A percentile compares a stretch with the other conserved stretches of the same genome.
phyloP scores from a whole-genome alignment of 2,329 filamentous ascomycete genomes.

The Fusarium sarcochroum region DNA sequence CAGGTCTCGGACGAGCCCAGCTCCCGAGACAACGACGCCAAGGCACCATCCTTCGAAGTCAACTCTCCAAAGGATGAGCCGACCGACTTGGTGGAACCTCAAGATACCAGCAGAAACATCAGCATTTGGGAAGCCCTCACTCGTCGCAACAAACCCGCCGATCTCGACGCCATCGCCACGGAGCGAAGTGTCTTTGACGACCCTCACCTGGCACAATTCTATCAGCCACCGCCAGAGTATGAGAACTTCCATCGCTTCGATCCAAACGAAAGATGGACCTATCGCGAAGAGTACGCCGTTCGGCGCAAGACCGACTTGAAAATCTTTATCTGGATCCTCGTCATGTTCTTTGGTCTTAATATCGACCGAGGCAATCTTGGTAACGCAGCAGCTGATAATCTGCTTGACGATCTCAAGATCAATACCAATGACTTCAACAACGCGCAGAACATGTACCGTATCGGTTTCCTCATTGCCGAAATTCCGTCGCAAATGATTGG shows the following conservation, averaged over 20 bases:
- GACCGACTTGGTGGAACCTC: neutral
- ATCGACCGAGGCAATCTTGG: conserved; percentile 1
- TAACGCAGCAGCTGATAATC: conserved; percentile 1
- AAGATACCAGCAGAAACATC: conserved; percentile 1
- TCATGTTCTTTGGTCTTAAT: neutral
- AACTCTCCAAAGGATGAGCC: neutral
- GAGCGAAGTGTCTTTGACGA: conserved; percentile 4
- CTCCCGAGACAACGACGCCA: neutral
- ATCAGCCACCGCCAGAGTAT: neutral
- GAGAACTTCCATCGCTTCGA: conserved; percentile 7
- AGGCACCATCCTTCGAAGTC: neutral
- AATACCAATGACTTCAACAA: conserved; percentile 2
- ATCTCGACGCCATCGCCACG: neutral
- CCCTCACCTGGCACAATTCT: neutral
- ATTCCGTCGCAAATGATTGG: neutral
- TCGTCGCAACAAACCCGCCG: neutral
- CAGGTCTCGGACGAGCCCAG: too few species aligned
- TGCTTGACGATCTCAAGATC: neutral
- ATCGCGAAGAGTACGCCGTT: neutral
- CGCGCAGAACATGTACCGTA: conserved; percentile 1
- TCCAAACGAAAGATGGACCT: neutral
- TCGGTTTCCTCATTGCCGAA: neutral
- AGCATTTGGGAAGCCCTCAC: neutral
- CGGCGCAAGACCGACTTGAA: neutral
- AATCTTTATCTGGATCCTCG: neutral